Conservation (phyloP, 768 basidiomycete species). For the Agrocybe praecox region DNA sequence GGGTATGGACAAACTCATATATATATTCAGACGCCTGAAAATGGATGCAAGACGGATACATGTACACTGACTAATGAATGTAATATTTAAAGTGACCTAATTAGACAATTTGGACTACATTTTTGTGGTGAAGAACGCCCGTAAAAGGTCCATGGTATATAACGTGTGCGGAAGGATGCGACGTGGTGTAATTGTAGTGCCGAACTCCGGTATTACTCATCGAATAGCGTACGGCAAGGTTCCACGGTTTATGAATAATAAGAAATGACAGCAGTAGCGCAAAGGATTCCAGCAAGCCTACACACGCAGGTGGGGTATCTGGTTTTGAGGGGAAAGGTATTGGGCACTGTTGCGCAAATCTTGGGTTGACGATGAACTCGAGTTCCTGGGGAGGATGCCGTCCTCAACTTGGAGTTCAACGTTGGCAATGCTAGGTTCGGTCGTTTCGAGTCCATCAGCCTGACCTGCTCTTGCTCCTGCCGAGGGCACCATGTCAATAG, state of each 20-base stretch:
- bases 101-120: constrained; percentile 11
- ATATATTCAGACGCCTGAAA: constrained; percentile 27
- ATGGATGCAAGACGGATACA: constrained; percentile 5
- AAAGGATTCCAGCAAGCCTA: constrained; percentile 18
- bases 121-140: neutral
- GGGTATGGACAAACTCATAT: neutral
- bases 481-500: constrained; percentile 73
- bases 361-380: constrained; percentile 19
- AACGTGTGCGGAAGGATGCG: neutral
- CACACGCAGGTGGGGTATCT: constrained; percentile 43
- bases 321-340: constrained; percentile 35
- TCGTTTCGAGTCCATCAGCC: constrained; percentile 66
- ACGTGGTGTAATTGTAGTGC: neutral
- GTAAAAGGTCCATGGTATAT: constrained; percentile 13
- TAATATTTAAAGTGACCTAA: constrained; percentile 5
- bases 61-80: constrained; percentile 4
- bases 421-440: constrained; percentile 49
- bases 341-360: constrained; percentile 23
- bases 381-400: constrained; percentile 30
- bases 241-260: constrained; percentile 10
- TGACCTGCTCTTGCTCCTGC: constrained; percentile 71
- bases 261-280: constrained; percentile 1
- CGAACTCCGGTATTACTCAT: neutral
- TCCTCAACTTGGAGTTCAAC: constrained; percentile 46
- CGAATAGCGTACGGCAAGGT: constrained; percentile 6